Evolutionary conservation across 208 protist genomes (phyloP).

Genomic region (Spongospora subterranea): DNA sequence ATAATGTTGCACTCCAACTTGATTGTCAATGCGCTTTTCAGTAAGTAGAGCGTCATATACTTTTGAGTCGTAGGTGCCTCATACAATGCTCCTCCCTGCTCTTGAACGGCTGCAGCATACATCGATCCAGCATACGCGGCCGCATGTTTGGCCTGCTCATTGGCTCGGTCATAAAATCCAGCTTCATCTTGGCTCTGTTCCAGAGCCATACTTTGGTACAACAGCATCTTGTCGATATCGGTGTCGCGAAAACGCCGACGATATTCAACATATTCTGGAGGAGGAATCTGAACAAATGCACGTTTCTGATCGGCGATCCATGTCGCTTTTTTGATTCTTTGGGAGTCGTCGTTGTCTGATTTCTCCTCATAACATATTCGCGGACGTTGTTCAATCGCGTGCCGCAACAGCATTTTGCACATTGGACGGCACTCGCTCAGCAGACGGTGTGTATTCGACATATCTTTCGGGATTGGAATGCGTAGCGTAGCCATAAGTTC

Average conservation of each 20-base stretch:
- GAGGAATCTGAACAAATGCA: not conserved
- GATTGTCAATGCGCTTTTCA: not conserved
- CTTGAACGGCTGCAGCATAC: not conserved
- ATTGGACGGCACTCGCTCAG: not conserved
- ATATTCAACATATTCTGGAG: not conserved
- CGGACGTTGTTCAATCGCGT: not conserved
- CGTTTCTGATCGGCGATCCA: constrained; percentile 6
- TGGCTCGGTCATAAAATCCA: not conserved
- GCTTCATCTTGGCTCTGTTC: not conserved
- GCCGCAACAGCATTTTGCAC: not conserved
- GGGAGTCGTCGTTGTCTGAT: not conserved
- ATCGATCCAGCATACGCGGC: no score
- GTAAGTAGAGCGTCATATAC: not conserved
- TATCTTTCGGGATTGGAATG: not conserved
- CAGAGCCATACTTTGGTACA: not conserved
- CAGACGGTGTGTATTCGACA: constrained; percentile 36
- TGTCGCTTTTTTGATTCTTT: not conserved
- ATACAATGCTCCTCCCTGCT: not conserved
- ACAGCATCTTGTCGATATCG: not conserved
- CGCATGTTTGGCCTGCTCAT: not conserved
- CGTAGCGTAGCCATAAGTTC: not conserved
- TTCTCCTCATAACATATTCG: not conserved
- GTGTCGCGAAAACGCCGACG: not conserved
- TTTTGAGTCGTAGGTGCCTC: not conserved
- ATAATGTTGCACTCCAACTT: not conserved